A percentile compares a stretch with the other conserved stretches of the same genome.
Conservation (phyloP, 768 basidiomycete species). For the Saitozyma sp. region DNA sequence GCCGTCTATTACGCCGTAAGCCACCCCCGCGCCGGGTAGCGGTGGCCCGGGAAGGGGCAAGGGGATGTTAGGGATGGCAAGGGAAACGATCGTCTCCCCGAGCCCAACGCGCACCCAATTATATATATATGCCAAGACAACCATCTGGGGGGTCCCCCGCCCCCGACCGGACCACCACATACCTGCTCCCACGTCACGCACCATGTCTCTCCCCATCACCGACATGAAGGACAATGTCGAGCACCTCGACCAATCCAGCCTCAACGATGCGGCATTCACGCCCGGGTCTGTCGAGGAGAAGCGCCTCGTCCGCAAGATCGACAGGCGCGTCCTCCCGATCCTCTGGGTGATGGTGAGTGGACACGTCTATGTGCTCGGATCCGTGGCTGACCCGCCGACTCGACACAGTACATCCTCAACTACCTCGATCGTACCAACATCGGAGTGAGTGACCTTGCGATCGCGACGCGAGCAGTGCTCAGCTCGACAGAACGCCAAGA, state of each 20-base stretch:
- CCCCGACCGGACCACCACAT: too few species aligned
- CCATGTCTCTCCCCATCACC: not conserved
- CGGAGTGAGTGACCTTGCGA: conserved; percentile 8
- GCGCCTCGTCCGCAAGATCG: conserved; percentile 47
- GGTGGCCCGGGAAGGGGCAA: too few species aligned
- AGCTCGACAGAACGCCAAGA: conserved; percentile 4
- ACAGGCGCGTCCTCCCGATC: conserved; percentile 19
- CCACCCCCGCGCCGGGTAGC: too few species aligned
- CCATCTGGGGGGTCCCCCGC: too few species aligned
- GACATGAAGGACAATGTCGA: conserved; percentile 9
- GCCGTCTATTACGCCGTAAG: too few species aligned
- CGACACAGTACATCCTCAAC: conserved; percentile 38
- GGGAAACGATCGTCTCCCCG: too few species aligned
- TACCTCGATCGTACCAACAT: conserved; percentile 46
- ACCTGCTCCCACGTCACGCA: not conserved
- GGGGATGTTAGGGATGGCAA: too few species aligned
- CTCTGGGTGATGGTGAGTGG: too few species aligned
- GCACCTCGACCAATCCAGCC: conserved; percentile 2
- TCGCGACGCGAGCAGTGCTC: too few species aligned
- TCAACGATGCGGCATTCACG: conserved; percentile 18
- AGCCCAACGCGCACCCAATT: too few species aligned
- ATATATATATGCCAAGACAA: too few species aligned
- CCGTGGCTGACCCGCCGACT: not conserved
- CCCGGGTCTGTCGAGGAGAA: conserved; percentile 42
- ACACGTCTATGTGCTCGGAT: too few species aligned